Conservation (phyloP, 768 basidiomycete genomes). For the Leccinum subtestaceum region DNA sequence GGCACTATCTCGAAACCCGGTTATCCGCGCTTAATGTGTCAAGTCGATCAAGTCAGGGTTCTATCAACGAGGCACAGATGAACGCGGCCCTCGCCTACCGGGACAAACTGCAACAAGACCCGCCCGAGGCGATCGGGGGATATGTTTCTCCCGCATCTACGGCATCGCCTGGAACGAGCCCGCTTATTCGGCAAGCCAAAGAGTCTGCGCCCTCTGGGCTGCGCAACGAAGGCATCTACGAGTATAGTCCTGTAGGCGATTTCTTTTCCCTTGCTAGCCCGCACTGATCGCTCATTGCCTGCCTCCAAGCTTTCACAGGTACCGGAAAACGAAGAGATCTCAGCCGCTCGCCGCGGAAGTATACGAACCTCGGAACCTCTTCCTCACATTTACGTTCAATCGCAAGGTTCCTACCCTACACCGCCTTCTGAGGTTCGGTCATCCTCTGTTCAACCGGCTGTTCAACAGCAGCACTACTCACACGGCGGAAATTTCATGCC, state of each 20-base stretch:
- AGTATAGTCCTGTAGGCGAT: constrained; percentile 24
- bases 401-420: constrained; percentile 15
- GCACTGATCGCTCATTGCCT: constrained; percentile 1
- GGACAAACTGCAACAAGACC: constrained; percentile 28
- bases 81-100: constrained; percentile 22
- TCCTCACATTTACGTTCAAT: constrained; percentile 24
- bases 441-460: constrained; percentile 16
- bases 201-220: constrained; percentile 21
- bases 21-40: constrained; percentile 33
- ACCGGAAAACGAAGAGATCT: constrained; percentile 23
- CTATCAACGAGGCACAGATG: constrained; percentile 30
- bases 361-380: constrained; percentile 21
- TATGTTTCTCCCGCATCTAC: constrained; percentile 47
- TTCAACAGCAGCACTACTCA: constrained; percentile 20
- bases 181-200: constrained; percentile 27
- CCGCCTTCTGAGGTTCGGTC: constrained; percentile 18
- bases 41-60: constrained; percentile 32
- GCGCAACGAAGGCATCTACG: constrained; percentile 28
- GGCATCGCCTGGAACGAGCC: constrained; percentile 39
- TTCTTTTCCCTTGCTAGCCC: neutral
- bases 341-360: constrained; percentile 25
- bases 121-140: constrained; percentile 23
- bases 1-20: constrained; percentile 28
- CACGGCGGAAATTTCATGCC: constrained; percentile 14
- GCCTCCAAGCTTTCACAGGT: constrained; percentile 19